Conservation (phyloP, 306 rosid genomes). For the Fragaria iinumae region DNA sequence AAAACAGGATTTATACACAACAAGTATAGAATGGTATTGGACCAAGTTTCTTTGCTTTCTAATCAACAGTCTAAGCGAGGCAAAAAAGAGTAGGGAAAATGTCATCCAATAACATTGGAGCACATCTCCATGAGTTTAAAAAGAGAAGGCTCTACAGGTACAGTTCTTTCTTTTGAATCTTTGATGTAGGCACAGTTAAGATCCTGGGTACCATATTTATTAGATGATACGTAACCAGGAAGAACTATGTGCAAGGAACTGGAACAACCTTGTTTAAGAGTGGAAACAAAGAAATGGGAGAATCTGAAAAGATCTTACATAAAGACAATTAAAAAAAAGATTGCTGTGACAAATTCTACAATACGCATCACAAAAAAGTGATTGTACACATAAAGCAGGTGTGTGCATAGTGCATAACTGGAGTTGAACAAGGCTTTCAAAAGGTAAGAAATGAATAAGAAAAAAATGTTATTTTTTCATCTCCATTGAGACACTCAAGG, state of each 20-base stretch:
- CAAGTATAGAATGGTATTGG: background rate
- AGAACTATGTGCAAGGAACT: background rate
- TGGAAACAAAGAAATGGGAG: background rate
- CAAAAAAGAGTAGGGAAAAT: background rate
- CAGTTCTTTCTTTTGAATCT: background rate
- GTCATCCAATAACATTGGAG: background rate
- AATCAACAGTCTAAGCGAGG: background rate
- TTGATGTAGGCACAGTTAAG: background rate
- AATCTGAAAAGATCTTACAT: background rate
- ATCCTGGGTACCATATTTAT: background rate
- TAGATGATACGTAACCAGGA: background rate
- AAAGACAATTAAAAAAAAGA: background rate
- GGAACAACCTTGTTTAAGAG: background rate
- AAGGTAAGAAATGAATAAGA: background rate
- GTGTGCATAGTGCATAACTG: background rate
- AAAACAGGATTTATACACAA: background rate
- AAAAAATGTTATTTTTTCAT: background rate
- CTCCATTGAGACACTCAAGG: background rate
- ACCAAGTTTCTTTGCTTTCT: background rate
- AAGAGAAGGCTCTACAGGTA: slow-evolving; percentile 1
- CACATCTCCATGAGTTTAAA: background rate
- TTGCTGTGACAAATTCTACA: background rate
- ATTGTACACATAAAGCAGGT: background rate
- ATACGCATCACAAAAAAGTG: background rate
- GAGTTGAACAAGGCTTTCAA: background rate